Base-by-base conservation (phyloP, 192 early-diverging fungal genomes). In the Rhizophagus sp. region DNA sequence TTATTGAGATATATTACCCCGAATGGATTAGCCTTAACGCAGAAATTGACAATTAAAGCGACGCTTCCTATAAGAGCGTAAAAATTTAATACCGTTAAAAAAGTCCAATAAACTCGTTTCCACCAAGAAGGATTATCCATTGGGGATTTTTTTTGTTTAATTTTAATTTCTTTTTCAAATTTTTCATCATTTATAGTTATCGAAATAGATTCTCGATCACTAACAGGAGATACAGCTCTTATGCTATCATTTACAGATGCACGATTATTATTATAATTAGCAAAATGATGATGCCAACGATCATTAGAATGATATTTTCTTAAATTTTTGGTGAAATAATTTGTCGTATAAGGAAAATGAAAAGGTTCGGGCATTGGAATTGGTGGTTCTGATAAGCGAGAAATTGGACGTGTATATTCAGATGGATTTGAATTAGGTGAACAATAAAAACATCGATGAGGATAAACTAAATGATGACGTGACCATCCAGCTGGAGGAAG, bases 91-190 rank as follows among this genome's bases (percentile, higher is more conserved):
- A 67, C 0, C 6, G 65, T 66, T 33, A 66, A 30, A 2, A 67
- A 17, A 27, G 6, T 8, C 65, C 30, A 67, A 27, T 7, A 12
- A 8, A 33, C 3, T 67, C 65, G 12, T 67, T 7, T 67, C 65
- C 65, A 67, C 25, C 15, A 30, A 17, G 65, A 2, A 67, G 65
- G 65, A 67, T 67, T 67, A 33, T 67, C 24, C 65, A 67, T 67
- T 34, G 65, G 30, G 6, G 65, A 67, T 17, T 33, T 33, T 67
- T 67, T 67, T 4, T 25, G 19, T n/a, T n/a, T 64, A 8, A 22
- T n/a, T 64, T 64, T 64, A 27, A 25, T 64, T 12, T 27, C 63
- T 25, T 25, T n/a, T 27, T 17, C 65, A 12, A 12, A 33, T 33
- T 24, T 67, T 67, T 33, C 65, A 4, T 33, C 65, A 17, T 12